Base-by-base conservation (phyloP, 192 early-diverging fungal species). In the Backusella luteola region DNA sequence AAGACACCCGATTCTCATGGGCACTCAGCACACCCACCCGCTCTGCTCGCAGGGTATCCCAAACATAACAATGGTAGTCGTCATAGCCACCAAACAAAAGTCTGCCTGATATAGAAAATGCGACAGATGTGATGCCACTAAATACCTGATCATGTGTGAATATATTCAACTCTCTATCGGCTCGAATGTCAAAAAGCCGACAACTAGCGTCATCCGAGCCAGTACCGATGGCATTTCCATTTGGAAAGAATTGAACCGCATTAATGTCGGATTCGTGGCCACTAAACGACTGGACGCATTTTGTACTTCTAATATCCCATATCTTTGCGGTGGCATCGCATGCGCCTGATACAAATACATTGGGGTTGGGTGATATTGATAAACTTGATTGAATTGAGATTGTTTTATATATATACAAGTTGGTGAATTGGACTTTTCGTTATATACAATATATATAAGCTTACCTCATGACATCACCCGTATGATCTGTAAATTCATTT, bases 221-320 rank as follows among this genome's bases (percentile, higher is more conserved):
- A 19, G 96, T 96, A 21, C 96, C 98, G 80, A 99, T 94, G 0
- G 98, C 97, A 80, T 99, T 93, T 41, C 98, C 98, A 80, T 96
- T 96, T 34, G 98, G 98, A 90, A 99, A 99, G 85, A 99, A 99
- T 84, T 97, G 95, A 44, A 99, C 98, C 36, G 98, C 95, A 77
- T 99, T 99, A 80, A 99, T 97, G 76, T 99, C 98, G 17, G 94
- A 96, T 86, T 99, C 98, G 78, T 99, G 98, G 34, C 97, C 97
- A 17, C 92, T 94, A 82, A 99, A 99, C 17, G 96, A 96, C 80
- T 99, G 98, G 66, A 99, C 97, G 82, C 98, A 99, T 68, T 93
- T 93, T 56, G 94, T 95, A 9, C 92, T 93, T 75, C 98, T 89
- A 74, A 99, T 99, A 80, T 99, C 98, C 98, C 98, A 99, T 9